These are phyloP conservation scores for Phyllosticta ampelicida DNA, from an alignment of 2,329 filamentous ascomycete genomes.

Conservation along the genomic window DNA sequence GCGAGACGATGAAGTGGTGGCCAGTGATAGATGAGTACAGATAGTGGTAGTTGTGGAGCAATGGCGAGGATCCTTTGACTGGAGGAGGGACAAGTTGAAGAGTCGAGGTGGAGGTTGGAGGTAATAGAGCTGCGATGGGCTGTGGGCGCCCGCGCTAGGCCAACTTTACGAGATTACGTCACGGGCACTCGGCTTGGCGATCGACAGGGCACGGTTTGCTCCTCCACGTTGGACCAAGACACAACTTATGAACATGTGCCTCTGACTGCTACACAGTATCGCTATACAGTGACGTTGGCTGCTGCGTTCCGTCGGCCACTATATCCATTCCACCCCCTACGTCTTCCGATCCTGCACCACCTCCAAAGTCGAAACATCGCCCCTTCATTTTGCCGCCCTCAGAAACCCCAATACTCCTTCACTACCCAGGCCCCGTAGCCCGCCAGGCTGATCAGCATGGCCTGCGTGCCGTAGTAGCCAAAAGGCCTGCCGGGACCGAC, in stretches of 20 bases:
- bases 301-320: not conserved
- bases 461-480: slow-evolving; percentile 24
- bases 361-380: too few species aligned
- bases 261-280: too few species aligned
- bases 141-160: not conserved
- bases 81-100: not conserved
- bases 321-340: not conserved
- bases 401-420: slow-evolving; percentile 19
- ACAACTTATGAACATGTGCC: too few species aligned
- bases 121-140: not conserved
- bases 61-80: not conserved
- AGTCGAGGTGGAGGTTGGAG: not conserved
- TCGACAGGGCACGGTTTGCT: not conserved
- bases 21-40: not conserved
- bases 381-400: not conserved
- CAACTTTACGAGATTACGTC: not conserved
- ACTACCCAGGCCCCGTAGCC: slow-evolving; percentile 24
- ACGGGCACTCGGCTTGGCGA: not conserved
- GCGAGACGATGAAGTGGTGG: not conserved
- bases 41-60: not conserved
- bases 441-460: slow-evolving; percentile 18
- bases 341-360: too few species aligned
- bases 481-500: slow-evolving; percentile 17
- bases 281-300: not conserved
- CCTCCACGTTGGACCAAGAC: not conserved